These are phyloP conservation scores for Polyporus tsugae DNA, from an alignment of 1,284 basidiomycete species.

Conservation along the genomic window DNA sequence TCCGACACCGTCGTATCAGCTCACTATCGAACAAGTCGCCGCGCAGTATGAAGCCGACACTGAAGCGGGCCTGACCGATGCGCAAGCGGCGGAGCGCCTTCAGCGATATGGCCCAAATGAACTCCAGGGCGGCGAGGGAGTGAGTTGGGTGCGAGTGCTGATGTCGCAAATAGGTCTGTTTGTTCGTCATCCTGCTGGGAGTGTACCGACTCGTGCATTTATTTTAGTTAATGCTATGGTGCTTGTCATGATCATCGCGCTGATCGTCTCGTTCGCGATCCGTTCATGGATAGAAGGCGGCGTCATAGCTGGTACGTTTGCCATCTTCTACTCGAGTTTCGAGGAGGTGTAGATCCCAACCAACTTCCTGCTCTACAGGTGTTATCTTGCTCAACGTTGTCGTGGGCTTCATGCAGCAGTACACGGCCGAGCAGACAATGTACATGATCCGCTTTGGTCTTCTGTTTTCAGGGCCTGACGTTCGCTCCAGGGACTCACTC, in stretches of 20 bases:
- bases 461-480: neutral
- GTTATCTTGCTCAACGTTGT: constrained; percentile 21
- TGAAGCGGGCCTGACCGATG: neutral
- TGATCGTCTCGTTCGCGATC: constrained; percentile 27
- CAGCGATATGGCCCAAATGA: constrained; percentile 19
- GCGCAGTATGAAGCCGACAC: neutral
- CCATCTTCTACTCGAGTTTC: neutral
- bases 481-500: neutral
- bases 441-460: neutral
- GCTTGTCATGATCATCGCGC: constrained; percentile 24
- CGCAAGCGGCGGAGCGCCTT: neutral
- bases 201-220: neutral
- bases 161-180: constrained; percentile 17
- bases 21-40: neutral
- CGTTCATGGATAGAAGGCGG: constrained; percentile 31
- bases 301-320: constrained; percentile 27
- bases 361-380: constrained; percentile 1
- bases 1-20: neutral
- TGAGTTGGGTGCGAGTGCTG: constrained; percentile 18
- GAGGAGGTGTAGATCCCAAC: neutral
- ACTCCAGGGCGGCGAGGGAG: constrained; percentile 19
- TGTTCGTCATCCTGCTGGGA: neutral
- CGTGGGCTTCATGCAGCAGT: constrained; percentile 63
- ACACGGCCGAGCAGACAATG: constrained; percentile 64
- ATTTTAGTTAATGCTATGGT: constrained; percentile 1